Evolutionary conservation across 208 protist species (phyloP).

Genomic region (Crithidia thermophila): DNA sequence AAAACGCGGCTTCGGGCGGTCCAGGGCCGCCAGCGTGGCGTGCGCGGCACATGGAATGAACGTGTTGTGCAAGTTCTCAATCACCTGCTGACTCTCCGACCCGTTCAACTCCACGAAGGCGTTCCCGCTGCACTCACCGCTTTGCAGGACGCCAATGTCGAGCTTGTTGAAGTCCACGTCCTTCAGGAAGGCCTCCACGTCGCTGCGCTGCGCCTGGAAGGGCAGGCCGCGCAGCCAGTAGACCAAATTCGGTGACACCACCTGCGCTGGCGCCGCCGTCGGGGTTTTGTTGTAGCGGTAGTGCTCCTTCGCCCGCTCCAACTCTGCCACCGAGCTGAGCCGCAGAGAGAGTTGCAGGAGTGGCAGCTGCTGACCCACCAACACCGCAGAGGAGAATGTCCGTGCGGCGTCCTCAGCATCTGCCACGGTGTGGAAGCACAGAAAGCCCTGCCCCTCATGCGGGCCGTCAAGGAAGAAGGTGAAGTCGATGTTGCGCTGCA

Average conservation of each 20-base stretch:
- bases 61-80: conserved; percentile 9
- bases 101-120: conserved; percentile 13
- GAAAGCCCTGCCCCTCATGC: conserved; percentile 4
- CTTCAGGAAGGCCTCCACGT: conserved; percentile 6
- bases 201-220: conserved; percentile 2
- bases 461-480: conserved; percentile 13
- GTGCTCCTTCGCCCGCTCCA: neutral
- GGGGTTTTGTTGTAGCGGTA: neutral
- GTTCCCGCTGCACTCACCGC: conserved; percentile 15
- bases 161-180: neutral
- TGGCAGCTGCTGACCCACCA: conserved; percentile 1
- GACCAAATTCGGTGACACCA: neutral
- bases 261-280: neutral
- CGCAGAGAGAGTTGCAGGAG: neutral
- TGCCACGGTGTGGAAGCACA: neutral
- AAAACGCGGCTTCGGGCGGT: conserved; percentile 15
- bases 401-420: conserved; percentile 4
- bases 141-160: conserved; percentile 5
- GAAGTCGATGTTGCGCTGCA: conserved; percentile 9
- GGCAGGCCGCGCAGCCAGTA: conserved; percentile 16
- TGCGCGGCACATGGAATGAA: conserved; percentile 8
- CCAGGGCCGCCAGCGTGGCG: conserved; percentile 9
- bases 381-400: neutral
- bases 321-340: neutral
- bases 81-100: neutral